Conservation (phyloP, 75 land plant species). For the Cryptomeria japonica region DNA sequence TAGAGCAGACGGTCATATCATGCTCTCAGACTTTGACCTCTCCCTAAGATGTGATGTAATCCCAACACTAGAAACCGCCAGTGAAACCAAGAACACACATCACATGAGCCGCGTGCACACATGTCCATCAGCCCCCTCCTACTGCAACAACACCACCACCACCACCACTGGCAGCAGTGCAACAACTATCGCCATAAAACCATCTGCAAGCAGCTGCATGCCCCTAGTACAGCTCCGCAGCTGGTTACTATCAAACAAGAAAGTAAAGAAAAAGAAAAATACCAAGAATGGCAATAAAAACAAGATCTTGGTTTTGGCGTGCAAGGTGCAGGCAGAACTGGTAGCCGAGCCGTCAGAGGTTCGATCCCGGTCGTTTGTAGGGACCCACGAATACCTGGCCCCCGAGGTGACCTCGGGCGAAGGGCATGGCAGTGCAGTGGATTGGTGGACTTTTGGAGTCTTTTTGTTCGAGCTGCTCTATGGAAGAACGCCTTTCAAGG, state of each 20-base stretch:
- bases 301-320: not conserved
- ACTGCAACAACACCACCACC: slow-evolving; percentile 27
- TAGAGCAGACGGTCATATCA: slow-evolving; percentile 70
- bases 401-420: slow-evolving; percentile 78
- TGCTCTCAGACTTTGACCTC: slow-evolving; percentile 86
- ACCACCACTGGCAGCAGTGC: not conserved
- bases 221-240: not conserved
- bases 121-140: slow-evolving; percentile 20
- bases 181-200: not conserved
- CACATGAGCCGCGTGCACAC: not conserved
- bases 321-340: slow-evolving; percentile 44
- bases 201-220: not conserved
- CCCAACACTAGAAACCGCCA: slow-evolving; percentile 31
- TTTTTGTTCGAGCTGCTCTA: slow-evolving; percentile 69
- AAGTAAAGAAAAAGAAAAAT: not conserved
- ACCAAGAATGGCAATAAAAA: too few relatives aligned
- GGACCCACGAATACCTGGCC: slow-evolving; percentile 80
- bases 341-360: slow-evolving; percentile 81
- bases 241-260: not conserved
- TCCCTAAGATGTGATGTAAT: slow-evolving; percentile 64
- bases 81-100: not conserved
- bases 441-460: slow-evolving; percentile 85
- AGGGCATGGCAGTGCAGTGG: slow-evolving; percentile 76
- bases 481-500: slow-evolving; percentile 78
- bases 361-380: slow-evolving; percentile 71